These are phyloP conservation scores for Cutaneotrichosporon sp. DNA, from an alignment of 1,284 basidiomycete species.

Conservation along the genomic window DNA sequence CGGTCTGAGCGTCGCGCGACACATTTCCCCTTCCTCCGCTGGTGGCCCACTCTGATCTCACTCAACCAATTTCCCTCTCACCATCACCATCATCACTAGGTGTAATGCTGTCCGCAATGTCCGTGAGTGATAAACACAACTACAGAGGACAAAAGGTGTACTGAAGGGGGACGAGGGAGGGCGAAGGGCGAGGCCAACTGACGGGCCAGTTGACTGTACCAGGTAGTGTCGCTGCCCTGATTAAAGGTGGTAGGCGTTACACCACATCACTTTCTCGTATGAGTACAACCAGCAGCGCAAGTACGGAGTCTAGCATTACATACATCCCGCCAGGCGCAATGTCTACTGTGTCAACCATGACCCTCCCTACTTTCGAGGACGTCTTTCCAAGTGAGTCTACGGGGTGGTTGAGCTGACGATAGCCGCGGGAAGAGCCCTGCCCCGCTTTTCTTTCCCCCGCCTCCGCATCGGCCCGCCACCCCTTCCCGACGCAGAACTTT, in stretches of 20 bases:
- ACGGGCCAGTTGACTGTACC: constrained; percentile 5
- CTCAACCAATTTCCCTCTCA: neutral
- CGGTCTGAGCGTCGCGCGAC: neutral
- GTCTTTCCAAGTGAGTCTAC: constrained; percentile 4
- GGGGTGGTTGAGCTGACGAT: neutral
- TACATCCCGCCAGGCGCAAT: constrained; percentile 4
- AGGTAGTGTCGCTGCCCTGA: neutral
- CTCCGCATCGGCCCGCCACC: neutral
- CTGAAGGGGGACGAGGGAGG: neutral
- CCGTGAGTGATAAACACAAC: neutral
- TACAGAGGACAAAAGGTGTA: too few species aligned
- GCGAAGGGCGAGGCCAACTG: neutral
- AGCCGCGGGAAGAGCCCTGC: neutral
- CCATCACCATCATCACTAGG: neutral
- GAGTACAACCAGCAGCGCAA: constrained; percentile 5
- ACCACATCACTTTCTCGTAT: constrained; percentile 1
- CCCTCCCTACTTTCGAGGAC: neutral
- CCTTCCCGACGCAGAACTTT: neutral
- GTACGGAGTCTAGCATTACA: neutral
- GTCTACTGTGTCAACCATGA: constrained; percentile 4
- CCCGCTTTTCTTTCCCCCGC: neutral
- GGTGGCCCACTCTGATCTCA: neutral
- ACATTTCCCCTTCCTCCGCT: too few species aligned
- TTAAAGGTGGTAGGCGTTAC: constrained; percentile 1
- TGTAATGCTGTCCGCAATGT: constrained; percentile 5